Conservation (phyloP, 805 yeast species). For the Saturnispora galanensis region DNA sequence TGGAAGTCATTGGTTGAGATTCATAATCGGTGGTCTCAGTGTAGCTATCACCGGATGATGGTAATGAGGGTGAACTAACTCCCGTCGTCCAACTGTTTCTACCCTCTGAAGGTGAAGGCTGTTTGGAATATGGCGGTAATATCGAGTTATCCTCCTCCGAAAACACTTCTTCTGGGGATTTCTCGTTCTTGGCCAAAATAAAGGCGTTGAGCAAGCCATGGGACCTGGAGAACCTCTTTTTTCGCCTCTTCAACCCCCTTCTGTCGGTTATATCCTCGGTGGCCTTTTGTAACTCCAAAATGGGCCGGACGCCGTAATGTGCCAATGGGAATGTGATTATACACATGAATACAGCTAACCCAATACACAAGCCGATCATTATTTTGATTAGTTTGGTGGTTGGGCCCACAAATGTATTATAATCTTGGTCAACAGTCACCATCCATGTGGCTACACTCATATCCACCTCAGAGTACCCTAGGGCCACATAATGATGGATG, state of each 20-base stretch:
- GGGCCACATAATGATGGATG: conserved; percentile 35
- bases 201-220: background rate
- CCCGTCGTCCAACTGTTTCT: conserved; percentile 9
- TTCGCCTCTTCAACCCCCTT: conserved; percentile 22
- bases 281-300: conserved; percentile 67
- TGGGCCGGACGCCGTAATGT: conserved; percentile 77
- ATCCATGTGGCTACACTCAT: conserved; percentile 50
- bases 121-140: background rate
- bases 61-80: conserved; percentile 5
- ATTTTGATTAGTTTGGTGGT: conserved; percentile 51
- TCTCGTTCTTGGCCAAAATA: too few relatives aligned
- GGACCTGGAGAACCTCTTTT: conserved; percentile 2
- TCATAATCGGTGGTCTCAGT: conserved; percentile 1
- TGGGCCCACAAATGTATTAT: conserved; percentile 51
- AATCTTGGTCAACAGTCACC: conserved; percentile 60
- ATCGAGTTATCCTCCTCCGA: too few relatives aligned
- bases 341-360: conserved; percentile 65
- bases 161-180: too few relatives aligned
- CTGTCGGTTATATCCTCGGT: conserved; percentile 59
- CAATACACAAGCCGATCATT: conserved; percentile 69
- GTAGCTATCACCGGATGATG: conserved; percentile 12
- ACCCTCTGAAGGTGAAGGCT: background rate
- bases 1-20: conserved; percentile 14
- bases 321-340: conserved; percentile 74
- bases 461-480: conserved; percentile 44